Base-by-base conservation (phyloP, 1,139 yeast genomes). In the Geotrichum aggregatum region DNA sequence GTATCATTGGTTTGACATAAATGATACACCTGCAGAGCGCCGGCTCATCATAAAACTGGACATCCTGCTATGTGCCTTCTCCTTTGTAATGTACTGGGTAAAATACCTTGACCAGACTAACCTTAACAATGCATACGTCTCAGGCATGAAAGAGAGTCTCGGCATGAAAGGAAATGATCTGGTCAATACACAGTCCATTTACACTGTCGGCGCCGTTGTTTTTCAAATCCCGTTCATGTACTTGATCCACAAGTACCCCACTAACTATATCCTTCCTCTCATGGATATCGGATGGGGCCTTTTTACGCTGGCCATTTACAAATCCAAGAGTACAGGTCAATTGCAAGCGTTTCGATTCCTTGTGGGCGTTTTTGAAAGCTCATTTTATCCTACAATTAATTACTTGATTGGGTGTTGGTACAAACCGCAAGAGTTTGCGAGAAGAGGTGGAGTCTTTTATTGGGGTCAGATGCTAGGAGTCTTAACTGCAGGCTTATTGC, bases 281-380 rank as follows among this genome's bases (percentile, higher is more conserved):
- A 75, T 80, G 69, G 88, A 83, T 65, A 60, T 82, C 49, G 71
- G 78, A 43, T 84, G 92, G 92, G 78, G 85, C 1, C 66, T 82
- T 54, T 76, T 83, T 59, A 84, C 91, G 0, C 71, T 84, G 43
- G 76, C 78, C 21, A 69, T 78, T 43, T 80, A 71, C 58, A 71
- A 73, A 56, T 79, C 77, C 10, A 70, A 71, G 34, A 71, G 71
- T 28, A 75, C 77, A 28, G 70, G 71, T 1, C 78, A 79, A 44
- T 69, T 82, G 39, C 76, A 79, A 64, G 87, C 76, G 1, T 69
- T 79, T 55, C 71, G 88, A 51, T 82, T 83, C 61, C 71, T 81
- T 50, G 75, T 82, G 54, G 87, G 87, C 50, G 77, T 77, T 6
- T 78, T 79, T 59, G 87, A 82, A 67, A 78, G 83, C 3, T 80